Conservation (phyloP, 75 land plant genomes). For the Picea glauca region DNA sequence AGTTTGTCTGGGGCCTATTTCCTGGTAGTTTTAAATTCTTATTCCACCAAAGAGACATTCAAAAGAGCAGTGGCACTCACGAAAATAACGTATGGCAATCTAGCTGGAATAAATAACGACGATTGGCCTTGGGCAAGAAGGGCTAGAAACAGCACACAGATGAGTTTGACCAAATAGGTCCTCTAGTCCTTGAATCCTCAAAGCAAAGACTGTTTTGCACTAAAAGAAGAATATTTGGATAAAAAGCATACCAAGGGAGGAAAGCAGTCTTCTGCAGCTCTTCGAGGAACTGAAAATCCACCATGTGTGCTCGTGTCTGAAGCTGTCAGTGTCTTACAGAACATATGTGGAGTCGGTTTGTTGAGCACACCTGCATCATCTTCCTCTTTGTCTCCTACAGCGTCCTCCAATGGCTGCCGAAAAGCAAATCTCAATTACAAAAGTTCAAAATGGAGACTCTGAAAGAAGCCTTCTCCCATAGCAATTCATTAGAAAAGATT, state of each 20-base stretch:
- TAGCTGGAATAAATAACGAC: no score
- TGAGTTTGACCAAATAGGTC: neutral
- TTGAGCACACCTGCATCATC: slow-evolving; percentile 24
- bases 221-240: no score
- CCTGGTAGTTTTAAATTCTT: neutral
- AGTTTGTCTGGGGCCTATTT: neutral
- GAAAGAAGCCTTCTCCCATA: no score
- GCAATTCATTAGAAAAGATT: no score
- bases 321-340: slow-evolving; percentile 84
- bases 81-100: no score
- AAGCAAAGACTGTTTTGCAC: neutral
- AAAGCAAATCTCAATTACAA: slow-evolving; percentile 5
- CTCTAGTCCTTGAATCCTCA: neutral
- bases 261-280: slow-evolving; percentile 93
- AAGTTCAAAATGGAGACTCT: neutral
- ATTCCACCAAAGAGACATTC: neutral
- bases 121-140: neutral
- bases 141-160: neutral
- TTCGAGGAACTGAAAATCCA: slow-evolving; percentile 88
- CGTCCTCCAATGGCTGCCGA: slow-evolving; percentile 19
- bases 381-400: slow-evolving; percentile 28
- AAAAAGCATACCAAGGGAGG: slow-evolving; percentile 50
- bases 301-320: slow-evolving; percentile 95
- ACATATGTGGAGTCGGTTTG: slow-evolving; percentile 58
- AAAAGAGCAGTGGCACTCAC: neutral